These are phyloP conservation scores for Eucalyptus decipiens DNA, from an alignment of 345 rosid species.

Conservation along the genomic window DNA sequence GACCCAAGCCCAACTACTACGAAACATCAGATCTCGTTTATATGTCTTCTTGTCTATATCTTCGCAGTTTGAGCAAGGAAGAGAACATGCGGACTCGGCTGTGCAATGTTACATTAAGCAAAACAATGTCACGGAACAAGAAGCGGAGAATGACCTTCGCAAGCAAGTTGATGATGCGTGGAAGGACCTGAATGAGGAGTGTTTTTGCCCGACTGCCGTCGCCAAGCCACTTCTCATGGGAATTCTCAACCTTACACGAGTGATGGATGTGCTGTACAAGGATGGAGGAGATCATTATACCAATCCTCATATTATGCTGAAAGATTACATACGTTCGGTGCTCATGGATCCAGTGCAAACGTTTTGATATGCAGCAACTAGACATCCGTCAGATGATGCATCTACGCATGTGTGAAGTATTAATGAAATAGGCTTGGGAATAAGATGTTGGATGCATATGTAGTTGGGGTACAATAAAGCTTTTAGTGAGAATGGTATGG, in stretches of 20 bases:
- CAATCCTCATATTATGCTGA: neutral
- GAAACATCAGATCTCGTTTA: neutral
- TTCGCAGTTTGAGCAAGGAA: neutral
- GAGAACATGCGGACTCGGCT: constrained; percentile 1
- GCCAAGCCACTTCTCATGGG: constrained; percentile 1
- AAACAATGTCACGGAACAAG: neutral
- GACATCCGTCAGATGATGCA: neutral
- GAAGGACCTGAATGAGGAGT: constrained; percentile 25
- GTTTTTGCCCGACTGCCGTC: neutral
- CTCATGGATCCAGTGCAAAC: neutral
- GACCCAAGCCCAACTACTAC: neutral
- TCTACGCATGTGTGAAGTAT: neutral
- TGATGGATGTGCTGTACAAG: constrained; percentile 7
- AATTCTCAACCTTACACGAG: constrained; percentile 7
- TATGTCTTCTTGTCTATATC: neutral
- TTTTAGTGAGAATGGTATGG: neutral
- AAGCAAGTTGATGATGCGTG: constrained; percentile 4
- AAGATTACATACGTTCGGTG: neutral
- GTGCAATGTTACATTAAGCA: constrained; percentile 27
- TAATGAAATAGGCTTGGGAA: neutral
- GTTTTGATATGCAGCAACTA: neutral
- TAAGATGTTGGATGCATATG: neutral
- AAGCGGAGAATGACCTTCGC: neutral
- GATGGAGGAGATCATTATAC: constrained; percentile 10
- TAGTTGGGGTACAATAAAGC: neutral